Evolutionary conservation across 2,329 filamentous ascomycete species (phyloP).

Genomic region (Pyrenochaeta sp.): DNA sequence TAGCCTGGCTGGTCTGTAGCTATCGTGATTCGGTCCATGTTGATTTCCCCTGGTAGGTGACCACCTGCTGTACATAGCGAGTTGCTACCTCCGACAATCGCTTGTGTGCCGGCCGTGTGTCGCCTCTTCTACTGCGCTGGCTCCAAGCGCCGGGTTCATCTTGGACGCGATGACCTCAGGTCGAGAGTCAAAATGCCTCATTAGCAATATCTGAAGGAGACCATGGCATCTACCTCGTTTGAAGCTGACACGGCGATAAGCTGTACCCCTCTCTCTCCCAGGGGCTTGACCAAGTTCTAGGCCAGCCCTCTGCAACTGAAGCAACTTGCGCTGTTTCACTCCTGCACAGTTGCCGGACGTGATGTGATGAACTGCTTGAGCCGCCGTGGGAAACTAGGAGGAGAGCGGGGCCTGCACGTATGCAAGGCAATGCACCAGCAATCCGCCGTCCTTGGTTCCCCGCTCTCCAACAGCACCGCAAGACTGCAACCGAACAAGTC

Average conservation of each 20-base stretch:
- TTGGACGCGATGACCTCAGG: slow-evolving; percentile 15
- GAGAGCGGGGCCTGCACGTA: slow-evolving; percentile 8
- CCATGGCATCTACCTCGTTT: slow-evolving; percentile 4
- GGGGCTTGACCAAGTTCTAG: slow-evolving; percentile 5
- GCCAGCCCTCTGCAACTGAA: slow-evolving; percentile 3
- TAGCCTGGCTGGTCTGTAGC: too few relatives aligned
- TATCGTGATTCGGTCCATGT: too few relatives aligned
- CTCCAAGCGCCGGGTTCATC: slow-evolving; percentile 7
- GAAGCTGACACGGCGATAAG: slow-evolving; percentile 9
- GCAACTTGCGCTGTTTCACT: slow-evolving; percentile 9
- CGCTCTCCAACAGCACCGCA: slow-evolving; percentile 17
- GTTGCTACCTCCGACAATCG: slow-evolving; percentile 13
- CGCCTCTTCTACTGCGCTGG: slow-evolving; percentile 3
- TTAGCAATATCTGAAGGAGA: background rate
- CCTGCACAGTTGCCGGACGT: slow-evolving; percentile 1
- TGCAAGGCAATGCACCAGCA: slow-evolving; percentile 18
- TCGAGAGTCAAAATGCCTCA: slow-evolving; percentile 12
- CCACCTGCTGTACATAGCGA: too few relatives aligned
- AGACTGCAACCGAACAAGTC: slow-evolving; percentile 20
- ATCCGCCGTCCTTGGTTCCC: slow-evolving; percentile 11
- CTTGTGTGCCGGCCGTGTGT: background rate
- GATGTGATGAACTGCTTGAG: slow-evolving; percentile 12
- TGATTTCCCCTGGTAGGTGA: too few relatives aligned
- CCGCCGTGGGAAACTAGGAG: background rate
- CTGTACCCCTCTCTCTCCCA: background rate